These are phyloP conservation scores for Magnaporthales sp. DNA, from an alignment of 2,329 filamentous ascomycete species.

Conservation along the genomic window DNA sequence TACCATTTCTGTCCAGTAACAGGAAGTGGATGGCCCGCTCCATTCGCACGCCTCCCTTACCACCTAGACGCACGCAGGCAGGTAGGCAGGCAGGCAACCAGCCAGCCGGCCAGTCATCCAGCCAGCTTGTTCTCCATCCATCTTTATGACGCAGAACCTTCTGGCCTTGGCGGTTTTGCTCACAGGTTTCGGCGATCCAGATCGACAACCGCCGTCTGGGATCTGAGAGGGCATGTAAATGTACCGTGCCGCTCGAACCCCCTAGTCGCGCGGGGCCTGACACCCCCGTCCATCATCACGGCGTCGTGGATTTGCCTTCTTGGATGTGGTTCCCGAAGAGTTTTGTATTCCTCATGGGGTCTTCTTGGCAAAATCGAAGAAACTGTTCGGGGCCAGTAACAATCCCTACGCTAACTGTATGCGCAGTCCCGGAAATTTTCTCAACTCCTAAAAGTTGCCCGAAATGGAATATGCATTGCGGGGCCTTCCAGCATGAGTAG, in stretches of 20 bases:
- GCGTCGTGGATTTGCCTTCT: neutral
- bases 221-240: neutral
- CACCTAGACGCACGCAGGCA: neutral
- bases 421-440: neutral
- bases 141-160: neutral
- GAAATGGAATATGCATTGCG: neutral
- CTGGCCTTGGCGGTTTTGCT: neutral
- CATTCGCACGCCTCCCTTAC: neutral
- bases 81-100: neutral
- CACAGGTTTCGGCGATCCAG: neutral
- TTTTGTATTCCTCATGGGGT: neutral
- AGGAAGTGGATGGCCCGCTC: neutral
- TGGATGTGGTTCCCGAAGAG: neutral
- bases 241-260: neutral
- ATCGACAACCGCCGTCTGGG: neutral
- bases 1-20: neutral
- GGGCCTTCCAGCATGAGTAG: neutral
- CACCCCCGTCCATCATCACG: neutral
- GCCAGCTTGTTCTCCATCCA: neutral
- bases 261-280: neutral
- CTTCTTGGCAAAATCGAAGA: neutral
- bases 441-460: neutral
- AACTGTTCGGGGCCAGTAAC: neutral
- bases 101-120: neutral
- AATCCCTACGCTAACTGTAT: neutral